Percentiles rank a stretch among this genome's conserved stretches.
Conservation (phyloP, 2,329 filamentous ascomycete species). For the Chrysoporthe deuterocubensis region DNA sequence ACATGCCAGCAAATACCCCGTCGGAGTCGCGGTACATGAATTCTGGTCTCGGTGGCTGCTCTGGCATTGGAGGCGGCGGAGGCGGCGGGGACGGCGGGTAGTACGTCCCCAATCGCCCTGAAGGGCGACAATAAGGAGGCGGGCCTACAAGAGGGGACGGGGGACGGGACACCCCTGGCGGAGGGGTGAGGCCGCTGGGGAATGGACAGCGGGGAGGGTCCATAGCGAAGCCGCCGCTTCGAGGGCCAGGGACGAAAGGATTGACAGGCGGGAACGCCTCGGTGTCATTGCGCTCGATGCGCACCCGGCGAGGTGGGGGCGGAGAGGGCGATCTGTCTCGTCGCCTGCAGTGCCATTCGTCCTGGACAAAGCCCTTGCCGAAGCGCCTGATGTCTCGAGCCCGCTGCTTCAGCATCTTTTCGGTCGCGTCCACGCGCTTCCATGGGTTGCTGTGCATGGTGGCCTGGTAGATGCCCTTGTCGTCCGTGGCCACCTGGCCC, state of each 20-base stretch:
- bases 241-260: conserved; percentile 11
- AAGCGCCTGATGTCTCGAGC: conserved; percentile 7
- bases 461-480: conserved; percentile 26
- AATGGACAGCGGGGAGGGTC: not conserved
- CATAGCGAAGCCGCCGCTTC: not conserved
- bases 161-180: too few relatives aligned
- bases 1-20: too few relatives aligned
- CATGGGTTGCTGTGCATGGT: conserved; percentile 33
- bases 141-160: too few relatives aligned
- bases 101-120: too few relatives aligned
- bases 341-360: not conserved
- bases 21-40: too few relatives aligned
- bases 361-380: conserved; percentile 7
- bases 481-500: conserved; percentile 25
- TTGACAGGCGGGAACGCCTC: not conserved
- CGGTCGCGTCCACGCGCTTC: conserved; percentile 30
- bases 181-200: not conserved
- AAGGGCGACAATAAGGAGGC: too few relatives aligned
- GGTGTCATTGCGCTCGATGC: not conserved
- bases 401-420: conserved; percentile 23
- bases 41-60: not conserved
- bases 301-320: conserved; percentile 1
- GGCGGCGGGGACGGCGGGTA: too few relatives aligned
- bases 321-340: conserved; percentile 18
- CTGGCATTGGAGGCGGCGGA: not conserved